These are phyloP conservation scores for Nymphaea colorata DNA, from an alignment of 164 flowering plant genomes.

Conservation along the genomic window DNA sequence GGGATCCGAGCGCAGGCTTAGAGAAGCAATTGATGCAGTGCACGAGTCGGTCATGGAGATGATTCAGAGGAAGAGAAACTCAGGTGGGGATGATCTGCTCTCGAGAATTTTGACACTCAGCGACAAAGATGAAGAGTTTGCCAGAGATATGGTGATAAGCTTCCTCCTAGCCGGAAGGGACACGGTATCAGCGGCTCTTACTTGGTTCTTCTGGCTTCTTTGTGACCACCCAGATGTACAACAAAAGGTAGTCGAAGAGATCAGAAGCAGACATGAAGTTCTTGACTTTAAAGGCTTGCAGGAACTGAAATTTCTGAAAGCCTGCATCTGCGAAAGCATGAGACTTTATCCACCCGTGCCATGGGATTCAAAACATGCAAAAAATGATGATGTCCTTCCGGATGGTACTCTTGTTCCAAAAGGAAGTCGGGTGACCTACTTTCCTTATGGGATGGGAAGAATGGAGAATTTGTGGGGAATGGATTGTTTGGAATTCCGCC, in stretches of 20 bases:
- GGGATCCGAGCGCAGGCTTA: constrained; percentile 48
- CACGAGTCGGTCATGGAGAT: constrained; percentile 30
- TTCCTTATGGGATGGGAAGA: constrained; percentile 80
- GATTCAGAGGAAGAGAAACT: constrained; percentile 19
- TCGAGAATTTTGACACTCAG: constrained; percentile 28
- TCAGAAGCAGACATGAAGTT: not conserved
- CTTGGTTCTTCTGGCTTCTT: constrained; percentile 50
- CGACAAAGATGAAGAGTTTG: constrained; percentile 35
- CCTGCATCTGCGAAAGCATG: constrained; percentile 59
- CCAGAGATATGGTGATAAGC: constrained; percentile 62
- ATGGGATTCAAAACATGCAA: constrained; percentile 77
- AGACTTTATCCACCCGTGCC: constrained; percentile 67
- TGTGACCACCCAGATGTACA: constrained; percentile 11
- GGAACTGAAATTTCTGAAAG: constrained; percentile 37
- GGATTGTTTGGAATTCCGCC: constrained; percentile 45
- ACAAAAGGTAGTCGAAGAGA: constrained; percentile 18
- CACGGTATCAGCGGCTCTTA: constrained; percentile 68
- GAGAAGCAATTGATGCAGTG: constrained; percentile 21
- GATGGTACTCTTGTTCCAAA: constrained; percentile 42
- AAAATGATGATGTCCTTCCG: constrained; percentile 33
- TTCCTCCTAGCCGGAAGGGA: constrained; percentile 75
- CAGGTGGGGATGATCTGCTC: constrained; percentile 25
- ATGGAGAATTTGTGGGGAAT: constrained; percentile 66
- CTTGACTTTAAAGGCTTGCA: constrained; percentile 28
- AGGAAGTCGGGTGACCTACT: constrained; percentile 60